Conservation (phyloP, 176 grass and related monocot genomes). For the Bolboschoenus planiculmis region DNA sequence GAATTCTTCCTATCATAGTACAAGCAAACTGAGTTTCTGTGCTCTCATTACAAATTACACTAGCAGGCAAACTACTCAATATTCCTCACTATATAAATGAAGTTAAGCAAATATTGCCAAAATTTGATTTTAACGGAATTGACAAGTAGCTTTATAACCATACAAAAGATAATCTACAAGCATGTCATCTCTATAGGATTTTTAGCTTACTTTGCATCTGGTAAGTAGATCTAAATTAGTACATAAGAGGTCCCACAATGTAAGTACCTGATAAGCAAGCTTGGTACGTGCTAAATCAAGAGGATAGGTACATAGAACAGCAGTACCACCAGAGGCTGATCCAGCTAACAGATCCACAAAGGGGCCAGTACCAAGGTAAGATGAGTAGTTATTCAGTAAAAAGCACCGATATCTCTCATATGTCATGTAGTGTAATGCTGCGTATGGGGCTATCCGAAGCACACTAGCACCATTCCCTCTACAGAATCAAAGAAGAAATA, state of each 20-base stretch:
- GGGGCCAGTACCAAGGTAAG: conserved; percentile 55
- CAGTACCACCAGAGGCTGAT: conserved; percentile 82
- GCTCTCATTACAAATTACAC: not conserved
- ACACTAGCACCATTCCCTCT: conserved; percentile 98
- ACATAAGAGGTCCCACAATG: not conserved
- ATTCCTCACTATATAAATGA: not conserved
- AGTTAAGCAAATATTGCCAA: not conserved
- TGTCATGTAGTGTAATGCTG: conserved; percentile 90
- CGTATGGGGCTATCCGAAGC: conserved; percentile 88
- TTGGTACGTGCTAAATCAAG: conserved; percentile 92
- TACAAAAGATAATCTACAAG: not conserved
- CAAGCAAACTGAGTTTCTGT: not conserved
- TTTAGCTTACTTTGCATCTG: not conserved
- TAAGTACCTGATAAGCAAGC: conserved; percentile 85
- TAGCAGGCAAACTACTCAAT: not conserved
- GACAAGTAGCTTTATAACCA: not conserved
- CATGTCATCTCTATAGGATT: not conserved
- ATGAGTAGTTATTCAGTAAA: conserved; percentile 82
- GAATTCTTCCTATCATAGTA: not conserved
- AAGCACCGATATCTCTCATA: conserved; percentile 87
- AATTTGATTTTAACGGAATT: not conserved
- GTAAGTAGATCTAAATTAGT: not conserved
- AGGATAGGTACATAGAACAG: conserved; percentile 92
- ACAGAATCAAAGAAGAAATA: conserved; percentile 17
- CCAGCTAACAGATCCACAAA: conserved; percentile 87